phyloP scores from a whole-genome alignment of 2,329 filamentous ascomycete genomes.

The Fusarium keratoplasticum region DNA sequence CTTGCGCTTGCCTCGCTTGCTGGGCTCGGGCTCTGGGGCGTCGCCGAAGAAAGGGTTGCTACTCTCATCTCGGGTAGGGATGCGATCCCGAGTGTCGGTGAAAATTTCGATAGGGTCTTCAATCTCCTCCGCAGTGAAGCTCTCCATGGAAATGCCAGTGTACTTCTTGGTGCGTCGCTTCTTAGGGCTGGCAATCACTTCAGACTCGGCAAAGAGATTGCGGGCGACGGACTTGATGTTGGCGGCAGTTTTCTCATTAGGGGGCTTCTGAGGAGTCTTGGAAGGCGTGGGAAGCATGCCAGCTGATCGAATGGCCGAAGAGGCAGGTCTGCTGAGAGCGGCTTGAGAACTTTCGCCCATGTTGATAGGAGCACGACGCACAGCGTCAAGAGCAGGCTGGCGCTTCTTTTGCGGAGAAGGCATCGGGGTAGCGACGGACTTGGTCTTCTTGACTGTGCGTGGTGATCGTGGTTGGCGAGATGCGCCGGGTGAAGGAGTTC shows the following conservation, averaged over 20 bases:
- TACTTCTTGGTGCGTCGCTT: constrained; percentile 70
- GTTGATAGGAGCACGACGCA: constrained; percentile 59
- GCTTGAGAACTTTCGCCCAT: constrained; percentile 58
- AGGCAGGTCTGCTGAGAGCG: constrained; percentile 51
- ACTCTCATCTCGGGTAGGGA: constrained; percentile 75
- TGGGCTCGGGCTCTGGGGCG: constrained; percentile 52
- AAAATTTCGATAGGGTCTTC: constrained; percentile 76
- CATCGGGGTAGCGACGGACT: constrained; percentile 53
- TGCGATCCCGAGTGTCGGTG: constrained; percentile 82
- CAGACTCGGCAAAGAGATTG: constrained; percentile 71
- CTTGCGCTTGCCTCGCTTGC: constrained; percentile 66
- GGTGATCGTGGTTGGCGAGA: constrained; percentile 51
- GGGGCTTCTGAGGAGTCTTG: constrained; percentile 79
- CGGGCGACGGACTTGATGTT: constrained; percentile 67
- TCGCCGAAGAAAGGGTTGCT: constrained; percentile 80
- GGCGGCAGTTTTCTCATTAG: constrained; percentile 61
- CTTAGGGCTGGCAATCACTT: constrained; percentile 69
- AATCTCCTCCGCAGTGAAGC: constrained; percentile 68
- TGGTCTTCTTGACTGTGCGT: constrained; percentile 49
- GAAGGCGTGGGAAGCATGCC: constrained; percentile 81
- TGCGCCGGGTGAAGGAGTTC: constrained; percentile 66
- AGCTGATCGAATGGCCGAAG: constrained; percentile 49
- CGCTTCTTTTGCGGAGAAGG: constrained; percentile 65
- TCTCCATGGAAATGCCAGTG: constrained; percentile 65
- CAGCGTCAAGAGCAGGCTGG: constrained; percentile 58